Conservation (phyloP, 2,329 filamentous ascomycete species). For the Alternaria hordeiaustralica region DNA sequence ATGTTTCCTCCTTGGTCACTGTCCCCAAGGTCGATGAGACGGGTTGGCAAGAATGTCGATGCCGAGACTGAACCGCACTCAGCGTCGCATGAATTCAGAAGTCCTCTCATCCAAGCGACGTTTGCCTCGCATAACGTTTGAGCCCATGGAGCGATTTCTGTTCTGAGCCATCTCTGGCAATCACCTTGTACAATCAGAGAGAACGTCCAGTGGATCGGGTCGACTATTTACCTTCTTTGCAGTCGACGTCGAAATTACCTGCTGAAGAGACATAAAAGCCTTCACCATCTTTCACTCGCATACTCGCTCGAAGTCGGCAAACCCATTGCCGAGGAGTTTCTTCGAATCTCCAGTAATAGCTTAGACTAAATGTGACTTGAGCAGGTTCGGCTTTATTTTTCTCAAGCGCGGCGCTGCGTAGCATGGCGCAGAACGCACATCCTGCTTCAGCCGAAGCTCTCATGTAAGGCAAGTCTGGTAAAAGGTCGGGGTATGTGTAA, state of each 20-base stretch:
- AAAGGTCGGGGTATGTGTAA: accelerated
- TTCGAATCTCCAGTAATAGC: neutral
- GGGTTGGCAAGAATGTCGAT: neutral
- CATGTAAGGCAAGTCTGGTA: neutral
- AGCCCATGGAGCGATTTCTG: accelerated
- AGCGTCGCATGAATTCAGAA: neutral
- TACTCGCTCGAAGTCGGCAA: accelerated
- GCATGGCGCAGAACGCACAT: neutral
- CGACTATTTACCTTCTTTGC: neutral
- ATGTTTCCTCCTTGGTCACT: neutral
- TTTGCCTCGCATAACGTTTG: neutral
- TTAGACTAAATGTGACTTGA: accelerated
- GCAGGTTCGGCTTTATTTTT: accelerated
- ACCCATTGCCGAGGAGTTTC: accelerated
- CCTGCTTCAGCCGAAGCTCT: neutral
- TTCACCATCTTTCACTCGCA: too few relatives aligned
- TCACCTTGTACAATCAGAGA: neutral
- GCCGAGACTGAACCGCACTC: neutral
- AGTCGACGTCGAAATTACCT: neutral
- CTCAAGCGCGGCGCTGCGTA: neutral
- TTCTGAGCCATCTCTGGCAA: neutral
- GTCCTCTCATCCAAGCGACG: neutral
- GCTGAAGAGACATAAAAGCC: too few relatives aligned
- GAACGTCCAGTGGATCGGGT: neutral
- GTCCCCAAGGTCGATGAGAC: neutral